Base-by-base conservation (phyloP, 2,329 filamentous ascomycete species). In the Chaetomium strumarium region DNA sequence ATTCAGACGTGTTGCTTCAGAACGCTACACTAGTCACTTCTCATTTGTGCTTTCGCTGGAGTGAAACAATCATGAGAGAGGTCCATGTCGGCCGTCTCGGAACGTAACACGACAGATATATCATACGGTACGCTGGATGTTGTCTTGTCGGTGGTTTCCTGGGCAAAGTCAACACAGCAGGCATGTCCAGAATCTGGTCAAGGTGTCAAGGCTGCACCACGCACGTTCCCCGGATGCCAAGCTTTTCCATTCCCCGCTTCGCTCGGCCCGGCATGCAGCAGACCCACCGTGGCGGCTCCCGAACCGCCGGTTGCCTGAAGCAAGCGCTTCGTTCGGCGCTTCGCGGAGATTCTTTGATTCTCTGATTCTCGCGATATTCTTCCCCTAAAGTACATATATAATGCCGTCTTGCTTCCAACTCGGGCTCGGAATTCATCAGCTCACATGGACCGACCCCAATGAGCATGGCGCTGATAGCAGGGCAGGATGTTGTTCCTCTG, bases 231-330 rank as follows among this genome's bases (percentile, higher is more conserved):
- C n/a, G 36, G 24, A 20, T 20, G 39, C 39, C 39, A 42, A 42
- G 39, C 16, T 17, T 13, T n/a, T 13, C 13, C n/a, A 5, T n/a
- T 13, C 13, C n/a, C 34, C 34, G 24, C 24, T 7, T 24, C 13
- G 33, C 13, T 38, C 24, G 17, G 17, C 46, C 19, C 13, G 40
- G 14, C 16, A 19, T 12, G 8, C 39, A 42, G 36, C 4, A 45
- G 49, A 36, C 43, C 49, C 49, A 42, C 49, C 29, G 11, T 17
- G 16, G 43, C 43, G 49, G 49, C 43, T 52, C 16, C 38, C n/a
- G 39, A 43, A 16, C 47, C 47, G 47, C 47, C 30, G 31, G 29
- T 19, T 20, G 46, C 37, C 8, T 34, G 46, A 47, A 47, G 29
- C 46, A 29, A 40, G 47, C 30, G 39, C 45, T 7, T 49, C 8